Evolutionary conservation across 2,329 filamentous ascomycete genomes (phyloP), one percentile per base, ranked within the genome.

Genomic region (Neobulgaria alba): DNA sequence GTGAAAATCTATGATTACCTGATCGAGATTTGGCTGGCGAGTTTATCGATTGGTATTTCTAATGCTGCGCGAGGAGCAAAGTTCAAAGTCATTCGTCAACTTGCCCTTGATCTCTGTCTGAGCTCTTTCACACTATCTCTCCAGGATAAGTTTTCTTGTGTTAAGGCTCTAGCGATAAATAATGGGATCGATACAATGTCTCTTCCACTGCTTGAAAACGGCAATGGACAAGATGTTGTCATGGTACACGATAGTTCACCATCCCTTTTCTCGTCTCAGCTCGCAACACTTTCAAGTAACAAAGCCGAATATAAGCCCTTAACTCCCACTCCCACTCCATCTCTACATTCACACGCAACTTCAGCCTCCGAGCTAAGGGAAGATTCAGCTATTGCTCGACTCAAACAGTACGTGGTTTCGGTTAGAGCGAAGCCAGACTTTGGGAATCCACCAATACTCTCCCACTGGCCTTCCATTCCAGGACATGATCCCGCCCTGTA

Each of bases 381-480:
- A 41, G 59, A 64, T 29, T 43, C 52, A 10, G 51, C 56, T 2
- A 54, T 63, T 2, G 41, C 55, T 5, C 57, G 63, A 10, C 52
- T 66, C 30, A 58, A 62, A 4, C 57, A 57, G 36, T 64, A 63
- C 43, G 52, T 57, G 1, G 41, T 54, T 18, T 57, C 54, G 2
- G 57, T 63, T 16, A 54, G 49, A 34, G 48, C 56, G 3, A 53
- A 49, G 20, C 49, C 53, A 23, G 54, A 57, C 2, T 40, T 52
- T 20, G 47, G 47, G 5, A 50, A 52, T 29, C 50, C 55, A n/a
- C 52, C 52, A 9, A 38, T 65, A 14, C 40, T 64, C 3, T 51
- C 56, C 1, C 55, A 63, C 31, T 66, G 63, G 63, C 55, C 56
- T 14, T 52, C 56, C n/a, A 44, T 48, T 5, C 54, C 57, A 12